These are phyloP conservation scores for Paramecium octaurelia DNA, from an alignment of 73 alveolate genomes.

Conservation along the genomic window DNA sequence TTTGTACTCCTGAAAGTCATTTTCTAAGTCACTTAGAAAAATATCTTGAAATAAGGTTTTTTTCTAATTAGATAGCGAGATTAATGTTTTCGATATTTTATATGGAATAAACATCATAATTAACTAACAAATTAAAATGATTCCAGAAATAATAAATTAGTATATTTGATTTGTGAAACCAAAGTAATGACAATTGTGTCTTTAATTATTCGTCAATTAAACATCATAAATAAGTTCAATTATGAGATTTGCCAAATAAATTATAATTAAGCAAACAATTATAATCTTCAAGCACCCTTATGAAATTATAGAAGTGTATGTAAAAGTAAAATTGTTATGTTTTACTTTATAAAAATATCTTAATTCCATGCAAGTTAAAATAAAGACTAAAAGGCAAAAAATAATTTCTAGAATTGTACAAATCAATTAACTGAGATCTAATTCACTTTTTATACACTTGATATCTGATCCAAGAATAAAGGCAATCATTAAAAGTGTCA, in stretches of 20 bases:
- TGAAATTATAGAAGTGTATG: background rate
- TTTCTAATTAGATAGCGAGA: background rate
- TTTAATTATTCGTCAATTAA: background rate
- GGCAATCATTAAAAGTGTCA: background rate
- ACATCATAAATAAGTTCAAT: background rate
- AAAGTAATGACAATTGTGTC: background rate
- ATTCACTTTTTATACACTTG: background rate
- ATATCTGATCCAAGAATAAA: background rate
- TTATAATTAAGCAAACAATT: background rate
- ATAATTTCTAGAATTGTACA: background rate
- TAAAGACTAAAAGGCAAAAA: background rate
- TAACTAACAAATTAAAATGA: background rate
- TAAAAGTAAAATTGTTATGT: background rate
- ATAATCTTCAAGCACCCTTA: background rate
- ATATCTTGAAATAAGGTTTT: background rate
- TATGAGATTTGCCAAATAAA: background rate
- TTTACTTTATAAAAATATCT: background rate
- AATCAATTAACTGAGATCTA: background rate
- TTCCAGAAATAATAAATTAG: background rate
- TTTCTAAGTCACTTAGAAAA: background rate
- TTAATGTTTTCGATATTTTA: background rate
- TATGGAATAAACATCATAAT: background rate
- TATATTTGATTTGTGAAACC: background rate
- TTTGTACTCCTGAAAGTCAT: background rate
- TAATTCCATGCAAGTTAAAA: background rate